Evolutionary conservation across 164 flowering plant species (phyloP).

Genomic region (Sedum album): DNA sequence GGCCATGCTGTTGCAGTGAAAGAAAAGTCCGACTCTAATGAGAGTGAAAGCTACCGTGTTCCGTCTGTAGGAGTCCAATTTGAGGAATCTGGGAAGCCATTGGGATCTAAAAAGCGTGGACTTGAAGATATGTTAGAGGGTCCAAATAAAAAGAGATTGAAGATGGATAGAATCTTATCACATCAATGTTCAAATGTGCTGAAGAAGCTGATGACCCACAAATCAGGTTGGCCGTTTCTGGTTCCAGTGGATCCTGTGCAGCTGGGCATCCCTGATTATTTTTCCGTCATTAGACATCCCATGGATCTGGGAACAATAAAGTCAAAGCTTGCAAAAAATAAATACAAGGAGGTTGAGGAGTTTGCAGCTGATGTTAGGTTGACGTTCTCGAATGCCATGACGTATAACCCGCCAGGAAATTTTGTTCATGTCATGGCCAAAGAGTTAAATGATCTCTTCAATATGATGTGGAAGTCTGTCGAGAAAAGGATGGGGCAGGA

Average conservation of each 20-base stretch:
- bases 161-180: constrained; percentile 34
- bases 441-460: constrained; percentile 1
- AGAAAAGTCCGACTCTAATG: neutral
- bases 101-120: constrained; percentile 31
- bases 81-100: neutral
- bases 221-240: neutral
- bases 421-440: constrained; percentile 8
- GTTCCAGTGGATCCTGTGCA: constrained; percentile 10
- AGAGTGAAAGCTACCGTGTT: neutral
- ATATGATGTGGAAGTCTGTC: constrained; percentile 1
- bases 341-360: neutral
- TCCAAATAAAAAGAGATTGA: constrained; percentile 39
- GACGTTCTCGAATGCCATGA: constrained; percentile 10
- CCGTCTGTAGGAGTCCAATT: neutral
- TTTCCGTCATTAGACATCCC: constrained; percentile 1
- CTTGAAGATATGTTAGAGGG: constrained; percentile 17
- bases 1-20: neutral
- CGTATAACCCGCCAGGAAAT: constrained; percentile 9
- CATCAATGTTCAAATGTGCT: constrained; percentile 12
- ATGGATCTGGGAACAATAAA: constrained; percentile 11
- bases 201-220: neutral
- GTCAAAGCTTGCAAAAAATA: neutral
- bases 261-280: constrained; percentile 5
- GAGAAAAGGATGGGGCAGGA: constrained; percentile 1
- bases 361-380: constrained; percentile 10